phyloP scores from a whole-genome alignment of 2,329 filamentous ascomycete genomes.

The Exophiala xenobiotica region DNA sequence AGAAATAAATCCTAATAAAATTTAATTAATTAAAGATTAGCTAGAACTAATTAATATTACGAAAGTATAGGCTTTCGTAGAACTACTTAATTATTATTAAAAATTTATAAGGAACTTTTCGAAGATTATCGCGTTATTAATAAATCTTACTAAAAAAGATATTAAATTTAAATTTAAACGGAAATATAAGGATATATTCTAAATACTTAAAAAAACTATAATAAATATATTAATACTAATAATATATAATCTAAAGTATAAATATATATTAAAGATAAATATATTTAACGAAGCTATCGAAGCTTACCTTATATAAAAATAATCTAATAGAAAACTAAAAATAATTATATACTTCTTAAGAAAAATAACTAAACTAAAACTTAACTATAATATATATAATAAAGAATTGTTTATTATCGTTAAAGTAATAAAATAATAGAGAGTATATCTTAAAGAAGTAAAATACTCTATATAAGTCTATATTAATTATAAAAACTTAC shows the following conservation, averaged over 20 bases:
- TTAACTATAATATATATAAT: conserved; percentile 19
- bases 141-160: conserved; percentile 18
- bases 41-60: conserved; percentile 21
- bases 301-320: no score
- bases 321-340: conserved; percentile 9
- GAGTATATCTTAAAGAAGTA: conserved; percentile 19
- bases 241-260: conserved; percentile 17
- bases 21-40: conserved; percentile 31
- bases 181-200: conserved; percentile 2
- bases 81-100: conserved; percentile 34
- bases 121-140: conserved; percentile 25
- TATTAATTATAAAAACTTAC: conserved; percentile 23
- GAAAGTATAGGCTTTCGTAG: conserved; percentile 9
- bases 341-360: background rate
- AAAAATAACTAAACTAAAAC: background rate
- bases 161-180: conserved; percentile 2
- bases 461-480: conserved; percentile 19
- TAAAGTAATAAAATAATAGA: conserved; percentile 15
- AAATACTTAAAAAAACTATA: conserved; percentile 14
- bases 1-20: conserved; percentile 24
- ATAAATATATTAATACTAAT: conserved; percentile 15
- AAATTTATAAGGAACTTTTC: conserved; percentile 27
- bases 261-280: conserved; percentile 20
- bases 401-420: conserved; percentile 28
- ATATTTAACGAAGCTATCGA: no score